Conservation (phyloP, 177 flowering plant genomes). For the Tripterygium wilfordii region DNA sequence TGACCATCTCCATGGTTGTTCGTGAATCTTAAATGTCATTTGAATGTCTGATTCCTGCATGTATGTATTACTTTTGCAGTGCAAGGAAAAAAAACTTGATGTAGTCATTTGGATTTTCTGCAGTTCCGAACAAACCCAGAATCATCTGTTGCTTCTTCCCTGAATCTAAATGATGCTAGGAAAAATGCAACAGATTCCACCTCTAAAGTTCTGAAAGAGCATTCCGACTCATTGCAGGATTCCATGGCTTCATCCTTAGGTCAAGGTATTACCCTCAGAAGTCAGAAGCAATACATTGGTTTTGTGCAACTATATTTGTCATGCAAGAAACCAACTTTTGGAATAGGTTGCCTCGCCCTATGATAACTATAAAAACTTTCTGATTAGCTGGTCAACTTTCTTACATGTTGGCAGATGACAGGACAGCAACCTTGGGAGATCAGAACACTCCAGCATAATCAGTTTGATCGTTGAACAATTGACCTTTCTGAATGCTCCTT, state of each 20-base stretch:
- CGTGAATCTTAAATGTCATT: too few relatives aligned
- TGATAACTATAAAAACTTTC: too few relatives aligned
- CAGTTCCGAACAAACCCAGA: slow-evolving; percentile 27
- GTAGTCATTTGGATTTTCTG: slow-evolving; percentile 7
- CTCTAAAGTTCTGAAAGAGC: slow-evolving; percentile 14
- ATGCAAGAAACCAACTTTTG: too few relatives aligned
- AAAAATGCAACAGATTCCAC: slow-evolving; percentile 11
- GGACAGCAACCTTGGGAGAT: neutral
- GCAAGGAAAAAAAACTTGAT: too few relatives aligned
- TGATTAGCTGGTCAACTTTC: too few relatives aligned
- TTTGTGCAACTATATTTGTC: too few relatives aligned
- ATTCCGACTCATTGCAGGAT: slow-evolving; percentile 11
- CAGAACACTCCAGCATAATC: slow-evolving; percentile 10
- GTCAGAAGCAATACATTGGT: too few relatives aligned
- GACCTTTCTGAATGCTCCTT: slow-evolving; percentile 5
- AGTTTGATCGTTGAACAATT: slow-evolving; percentile 4
- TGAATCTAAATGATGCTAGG: slow-evolving; percentile 19
- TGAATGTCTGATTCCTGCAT: too few relatives aligned
- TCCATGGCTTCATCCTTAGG: slow-evolving; percentile 5
- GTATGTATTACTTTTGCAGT: too few relatives aligned
- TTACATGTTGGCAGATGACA: slow-evolving; percentile 17
- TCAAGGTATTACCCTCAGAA: slow-evolving; percentile 33
- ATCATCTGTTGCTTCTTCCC: slow-evolving; percentile 6
- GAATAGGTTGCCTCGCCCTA: too few relatives aligned
- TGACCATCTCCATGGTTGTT: too few relatives aligned